Conservation (phyloP, 495 filamentous ascomycete genomes). For the Penicillium bialowiezense region DNA sequence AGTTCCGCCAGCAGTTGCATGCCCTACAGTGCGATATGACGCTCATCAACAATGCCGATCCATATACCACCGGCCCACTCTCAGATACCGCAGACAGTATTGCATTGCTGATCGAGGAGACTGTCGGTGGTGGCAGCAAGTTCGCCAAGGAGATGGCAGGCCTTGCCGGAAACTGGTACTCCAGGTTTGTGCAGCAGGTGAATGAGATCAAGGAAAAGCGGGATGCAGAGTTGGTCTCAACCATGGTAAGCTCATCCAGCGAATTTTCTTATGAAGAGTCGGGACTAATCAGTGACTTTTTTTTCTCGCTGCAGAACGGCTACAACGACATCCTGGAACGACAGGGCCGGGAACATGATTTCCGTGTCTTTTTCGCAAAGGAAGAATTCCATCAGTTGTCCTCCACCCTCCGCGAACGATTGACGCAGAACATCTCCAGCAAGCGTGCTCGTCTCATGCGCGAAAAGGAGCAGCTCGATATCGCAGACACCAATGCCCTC, state of each 20-base stretch:
- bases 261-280: background rate
- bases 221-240: constrained; percentile 71
- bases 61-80: constrained; percentile 68
- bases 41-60: constrained; percentile 78
- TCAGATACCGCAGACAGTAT: constrained; percentile 68
- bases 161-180: constrained; percentile 76
- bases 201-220: constrained; percentile 81
- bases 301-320: constrained; percentile 39
- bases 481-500: constrained; percentile 81
- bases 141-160: constrained; percentile 56
- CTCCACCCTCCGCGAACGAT: constrained; percentile 75
- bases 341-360: constrained; percentile 40
- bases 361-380: constrained; percentile 67
- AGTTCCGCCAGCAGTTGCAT: constrained; percentile 86
- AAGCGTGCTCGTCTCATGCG: constrained; percentile 74
- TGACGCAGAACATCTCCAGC: constrained; percentile 70
- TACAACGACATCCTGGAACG: constrained; percentile 41
- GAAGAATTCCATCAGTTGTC: constrained; percentile 79
- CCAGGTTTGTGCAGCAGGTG: constrained; percentile 75
- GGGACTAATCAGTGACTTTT: too few relatives aligned
- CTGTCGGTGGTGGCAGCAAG: constrained; percentile 48
- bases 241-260: constrained; percentile 60
- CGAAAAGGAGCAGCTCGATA: constrained; percentile 87
- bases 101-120: constrained; percentile 58
- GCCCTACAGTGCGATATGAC: constrained; percentile 86